Evolutionary conservation across 2,329 filamentous ascomycete genomes (phyloP), one percentile per base, ranked within the genome.

Genomic region (Trichoderma lentiforme): DNA sequence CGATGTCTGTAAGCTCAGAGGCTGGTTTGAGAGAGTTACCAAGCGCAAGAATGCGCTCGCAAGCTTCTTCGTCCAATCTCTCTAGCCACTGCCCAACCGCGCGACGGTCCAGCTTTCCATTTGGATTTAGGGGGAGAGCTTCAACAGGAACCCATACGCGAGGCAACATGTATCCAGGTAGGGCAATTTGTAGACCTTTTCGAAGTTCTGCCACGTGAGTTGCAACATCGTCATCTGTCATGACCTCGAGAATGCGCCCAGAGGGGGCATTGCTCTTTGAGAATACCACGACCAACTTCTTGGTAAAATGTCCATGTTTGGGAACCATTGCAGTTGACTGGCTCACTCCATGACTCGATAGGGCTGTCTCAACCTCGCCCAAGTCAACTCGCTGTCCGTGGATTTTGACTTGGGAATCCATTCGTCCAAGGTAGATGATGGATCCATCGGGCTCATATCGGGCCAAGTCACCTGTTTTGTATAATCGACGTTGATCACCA

Each of bases 321-420:
- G 43, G 43, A 51, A 51, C 43, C 43, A 51, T 51, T 51, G 43
- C 43, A 51, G n/a, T 21, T 51, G 43, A 51, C 43, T 51, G 43
- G 43, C 43, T 51, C 43, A 51, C 43, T 21, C 43, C 43, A 51
- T 51, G 15, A 21, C 43, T 51, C n/a, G n/a, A 51, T 21, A 51
- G n/a, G 9, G 43, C n/a, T 12, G 43, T 51, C 24, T 63, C 61
- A 28, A 63, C 36, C 21, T 63, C 34, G 9, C 61, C 61, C 24
- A 63, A 80, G 78, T 86, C 89, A 64, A 87, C 81, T 70, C 86
- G 78, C 71, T 84, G 88, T 26, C 89, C 89, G 32, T 84, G 82
- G 12, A 89, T 77, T 76, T 90, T 90, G 62, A 89, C 83, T 76
- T 89, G 87, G 0, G 82, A 82, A 73, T 89, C 87, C 74, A 86